Conservation (phyloP, 495 filamentous ascomycete species). For the Xeromyces bisporus region DNA sequence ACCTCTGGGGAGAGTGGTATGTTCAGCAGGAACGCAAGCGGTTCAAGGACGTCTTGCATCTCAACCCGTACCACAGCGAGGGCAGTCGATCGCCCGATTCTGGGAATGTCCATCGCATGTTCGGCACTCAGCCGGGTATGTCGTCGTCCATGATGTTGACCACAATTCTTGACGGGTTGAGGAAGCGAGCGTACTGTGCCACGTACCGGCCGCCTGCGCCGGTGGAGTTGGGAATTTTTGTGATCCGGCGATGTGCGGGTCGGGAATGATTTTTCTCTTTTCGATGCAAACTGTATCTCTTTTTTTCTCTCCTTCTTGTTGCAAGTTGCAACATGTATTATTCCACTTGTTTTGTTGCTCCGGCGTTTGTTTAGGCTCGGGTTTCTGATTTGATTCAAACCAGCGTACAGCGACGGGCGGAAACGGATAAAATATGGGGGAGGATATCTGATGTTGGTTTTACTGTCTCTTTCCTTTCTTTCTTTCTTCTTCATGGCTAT, state of each 20-base stretch:
- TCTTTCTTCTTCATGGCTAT: no score
- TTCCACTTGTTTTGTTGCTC: no score
- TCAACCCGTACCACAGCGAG: slow-evolving; percentile 42
- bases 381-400: no score
- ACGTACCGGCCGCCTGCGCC: slow-evolving; percentile 29
- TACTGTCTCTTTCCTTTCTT: no score
- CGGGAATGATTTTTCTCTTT: no score
- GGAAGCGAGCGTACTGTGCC: slow-evolving; percentile 27
- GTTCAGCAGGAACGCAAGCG: slow-evolving; percentile 53
- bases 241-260: slow-evolving; percentile 44
- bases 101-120: slow-evolving; percentile 17
- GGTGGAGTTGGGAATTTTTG: slow-evolving; percentile 46
- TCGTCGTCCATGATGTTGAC: slow-evolving; percentile 39
- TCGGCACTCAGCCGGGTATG: slow-evolving; percentile 23
- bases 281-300: neutral
- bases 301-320: no score
- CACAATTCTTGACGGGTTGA: slow-evolving; percentile 48
- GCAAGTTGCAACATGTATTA: no score
- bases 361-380: no score
- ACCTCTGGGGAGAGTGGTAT: slow-evolving; percentile 54
- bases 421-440: no score
- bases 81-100: slow-evolving; percentile 26
- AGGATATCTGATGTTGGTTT: no score
- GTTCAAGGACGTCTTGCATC: slow-evolving; percentile 40
- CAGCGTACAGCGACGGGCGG: no score